These are phyloP conservation scores for Citrus glauca DNA, from an alignment of 345 rosid species.

Conservation along the genomic window DNA sequence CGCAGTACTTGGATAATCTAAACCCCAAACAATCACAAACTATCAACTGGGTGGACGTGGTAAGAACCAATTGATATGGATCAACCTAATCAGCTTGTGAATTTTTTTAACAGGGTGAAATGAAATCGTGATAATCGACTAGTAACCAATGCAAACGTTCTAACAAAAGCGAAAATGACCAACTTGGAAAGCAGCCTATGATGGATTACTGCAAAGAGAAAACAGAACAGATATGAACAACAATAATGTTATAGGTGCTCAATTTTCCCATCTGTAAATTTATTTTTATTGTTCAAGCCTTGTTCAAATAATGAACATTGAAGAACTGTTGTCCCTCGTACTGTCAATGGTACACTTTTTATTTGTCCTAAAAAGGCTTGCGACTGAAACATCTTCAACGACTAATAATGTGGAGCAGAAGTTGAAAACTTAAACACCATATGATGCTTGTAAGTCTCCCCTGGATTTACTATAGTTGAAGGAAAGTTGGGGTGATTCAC, in stretches of 20 bases:
- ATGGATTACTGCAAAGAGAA: background rate
- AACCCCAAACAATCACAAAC: too few relatives aligned
- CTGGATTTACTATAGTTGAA: conserved; percentile 54
- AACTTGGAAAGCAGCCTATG: background rate
- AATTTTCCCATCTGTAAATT: background rate
- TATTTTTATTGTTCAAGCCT: background rate
- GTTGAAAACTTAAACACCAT: conserved; percentile 65
- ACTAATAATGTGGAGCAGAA: background rate
- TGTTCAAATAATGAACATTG: background rate
- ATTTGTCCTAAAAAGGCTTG: background rate
- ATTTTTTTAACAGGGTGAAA: too few relatives aligned
- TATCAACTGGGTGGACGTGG: too few relatives aligned
- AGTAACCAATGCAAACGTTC: too few relatives aligned
- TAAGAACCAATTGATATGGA: too few relatives aligned
- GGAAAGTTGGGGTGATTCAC: conserved; percentile 78
- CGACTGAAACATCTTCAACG: background rate
- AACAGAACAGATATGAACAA: background rate
- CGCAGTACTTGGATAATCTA: too few relatives aligned
- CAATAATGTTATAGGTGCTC: background rate
- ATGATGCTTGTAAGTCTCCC: conserved; percentile 51
- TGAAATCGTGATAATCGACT: too few relatives aligned
- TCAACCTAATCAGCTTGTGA: too few relatives aligned
- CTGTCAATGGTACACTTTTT: background rate
- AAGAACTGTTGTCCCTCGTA: background rate
- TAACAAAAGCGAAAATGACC: too few relatives aligned